phyloP scores from a whole-genome alignment of 164 flowering plant species.

The Paratinospora sagittata region DNA sequence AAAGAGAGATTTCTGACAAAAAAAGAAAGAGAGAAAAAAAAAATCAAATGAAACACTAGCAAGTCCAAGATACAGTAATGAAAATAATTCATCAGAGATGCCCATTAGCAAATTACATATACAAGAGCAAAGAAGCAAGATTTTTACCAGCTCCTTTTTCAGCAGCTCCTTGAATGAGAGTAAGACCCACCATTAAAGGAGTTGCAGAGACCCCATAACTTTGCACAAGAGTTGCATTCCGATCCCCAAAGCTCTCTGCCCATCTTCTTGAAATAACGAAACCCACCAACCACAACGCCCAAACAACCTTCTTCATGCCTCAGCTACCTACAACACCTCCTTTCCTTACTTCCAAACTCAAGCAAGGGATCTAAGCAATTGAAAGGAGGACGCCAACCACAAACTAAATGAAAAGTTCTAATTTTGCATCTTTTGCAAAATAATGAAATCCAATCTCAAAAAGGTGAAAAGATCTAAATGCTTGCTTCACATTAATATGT shows the following conservation, averaged over 20 bases:
- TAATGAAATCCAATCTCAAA: too few species aligned
- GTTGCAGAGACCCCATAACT: not conserved
- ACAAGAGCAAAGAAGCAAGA: not conserved
- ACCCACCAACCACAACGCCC: constrained; percentile 4
- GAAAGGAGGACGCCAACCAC: too few species aligned
- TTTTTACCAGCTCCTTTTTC: constrained; percentile 60
- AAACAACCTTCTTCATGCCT: constrained; percentile 9
- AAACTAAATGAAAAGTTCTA: too few species aligned
- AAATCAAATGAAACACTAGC: not conserved
- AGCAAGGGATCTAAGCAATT: not conserved
- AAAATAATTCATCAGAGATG: not conserved
- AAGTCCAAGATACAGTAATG: not conserved
- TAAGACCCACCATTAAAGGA: constrained; percentile 47
- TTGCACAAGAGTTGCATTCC: not conserved
- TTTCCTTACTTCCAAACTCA: not conserved
- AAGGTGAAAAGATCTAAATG: too few species aligned
- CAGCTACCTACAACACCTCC: not conserved
- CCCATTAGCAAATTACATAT: not conserved
- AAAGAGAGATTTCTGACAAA: too few species aligned
- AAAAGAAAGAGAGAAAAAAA: not conserved
- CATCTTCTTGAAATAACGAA: not conserved
- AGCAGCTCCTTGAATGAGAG: constrained; percentile 53
- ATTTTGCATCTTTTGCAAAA: too few species aligned
- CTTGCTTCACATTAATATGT: too few species aligned
- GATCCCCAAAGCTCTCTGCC: not conserved